Percentiles rank a stretch among this genome's conserved stretches.
Conservation (phyloP, 495 filamentous ascomycete genomes). For the Lindgomyces ingoldianus region DNA sequence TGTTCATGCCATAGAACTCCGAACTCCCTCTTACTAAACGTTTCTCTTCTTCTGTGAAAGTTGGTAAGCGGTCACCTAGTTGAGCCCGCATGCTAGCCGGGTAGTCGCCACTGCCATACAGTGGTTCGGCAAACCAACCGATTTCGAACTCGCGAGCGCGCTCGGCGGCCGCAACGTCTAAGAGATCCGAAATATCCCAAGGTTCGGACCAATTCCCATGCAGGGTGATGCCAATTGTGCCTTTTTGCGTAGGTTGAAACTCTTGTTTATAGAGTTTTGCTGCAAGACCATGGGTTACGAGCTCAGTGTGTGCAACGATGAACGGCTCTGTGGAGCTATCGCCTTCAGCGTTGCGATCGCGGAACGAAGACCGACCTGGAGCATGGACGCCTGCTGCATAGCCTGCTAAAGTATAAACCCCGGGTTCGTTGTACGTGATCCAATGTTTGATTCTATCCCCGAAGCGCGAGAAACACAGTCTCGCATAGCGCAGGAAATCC, state of each 20-base stretch:
- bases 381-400: background rate
- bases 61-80: background rate
- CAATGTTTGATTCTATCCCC: background rate
- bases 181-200: background rate
- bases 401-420: background rate
- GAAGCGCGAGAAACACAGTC: background rate
- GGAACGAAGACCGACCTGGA: no score
- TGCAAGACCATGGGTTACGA: background rate
- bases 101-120: background rate
- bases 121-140: background rate
- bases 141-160: background rate
- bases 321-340: background rate
- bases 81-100: background rate
- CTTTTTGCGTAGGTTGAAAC: background rate
- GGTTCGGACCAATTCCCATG: background rate
- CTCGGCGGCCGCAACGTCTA: background rate
- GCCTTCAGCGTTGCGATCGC: background rate
- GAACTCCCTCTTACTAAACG: background rate
- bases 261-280: background rate
- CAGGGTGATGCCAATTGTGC: background rate
- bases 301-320: background rate
- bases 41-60: background rate
- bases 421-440: background rate
- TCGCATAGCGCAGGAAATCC: background rate
- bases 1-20: background rate